Conservation (phyloP, 495 filamentous ascomycete genomes). For the Hyaloscypha hepaticicola region DNA sequence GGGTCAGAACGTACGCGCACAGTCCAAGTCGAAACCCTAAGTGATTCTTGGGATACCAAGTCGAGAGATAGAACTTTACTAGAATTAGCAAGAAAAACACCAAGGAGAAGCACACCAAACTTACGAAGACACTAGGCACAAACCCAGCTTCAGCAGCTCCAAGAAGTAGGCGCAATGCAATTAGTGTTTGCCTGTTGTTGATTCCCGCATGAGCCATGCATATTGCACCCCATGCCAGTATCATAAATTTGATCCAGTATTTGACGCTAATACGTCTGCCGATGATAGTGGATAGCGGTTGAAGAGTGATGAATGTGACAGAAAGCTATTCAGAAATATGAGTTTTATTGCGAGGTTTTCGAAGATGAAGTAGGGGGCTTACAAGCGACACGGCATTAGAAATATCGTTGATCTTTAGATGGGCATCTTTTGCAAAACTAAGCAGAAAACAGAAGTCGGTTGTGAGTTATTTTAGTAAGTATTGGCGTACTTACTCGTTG, state of each 20-base stretch:
- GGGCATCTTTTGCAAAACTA: background rate
- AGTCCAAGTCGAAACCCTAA: background rate
- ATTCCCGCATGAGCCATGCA: background rate
- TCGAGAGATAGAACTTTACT: background rate
- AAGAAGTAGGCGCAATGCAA: background rate
- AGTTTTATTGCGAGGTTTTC: background rate
- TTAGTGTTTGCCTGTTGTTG: background rate
- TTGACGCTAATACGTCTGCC: background rate
- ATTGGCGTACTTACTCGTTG: background rate
- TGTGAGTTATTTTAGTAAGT: too few relatives aligned
- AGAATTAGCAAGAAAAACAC: too few relatives aligned
- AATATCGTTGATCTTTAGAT: background rate
- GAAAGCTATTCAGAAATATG: background rate
- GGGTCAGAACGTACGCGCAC: background rate
- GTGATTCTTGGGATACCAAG: background rate
- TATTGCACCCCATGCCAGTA: background rate
- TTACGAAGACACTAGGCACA: background rate
- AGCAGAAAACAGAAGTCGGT: background rate
- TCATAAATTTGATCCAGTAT: slow-evolving; percentile 1
- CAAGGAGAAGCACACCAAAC: background rate
- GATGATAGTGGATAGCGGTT: background rate
- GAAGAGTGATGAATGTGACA: background rate
- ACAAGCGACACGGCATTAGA: background rate
- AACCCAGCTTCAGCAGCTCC: background rate
- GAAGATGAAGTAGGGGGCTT: background rate